phyloP scores from a whole-genome alignment of 148 eudicot species.

The Fallopia convolvulus region DNA sequence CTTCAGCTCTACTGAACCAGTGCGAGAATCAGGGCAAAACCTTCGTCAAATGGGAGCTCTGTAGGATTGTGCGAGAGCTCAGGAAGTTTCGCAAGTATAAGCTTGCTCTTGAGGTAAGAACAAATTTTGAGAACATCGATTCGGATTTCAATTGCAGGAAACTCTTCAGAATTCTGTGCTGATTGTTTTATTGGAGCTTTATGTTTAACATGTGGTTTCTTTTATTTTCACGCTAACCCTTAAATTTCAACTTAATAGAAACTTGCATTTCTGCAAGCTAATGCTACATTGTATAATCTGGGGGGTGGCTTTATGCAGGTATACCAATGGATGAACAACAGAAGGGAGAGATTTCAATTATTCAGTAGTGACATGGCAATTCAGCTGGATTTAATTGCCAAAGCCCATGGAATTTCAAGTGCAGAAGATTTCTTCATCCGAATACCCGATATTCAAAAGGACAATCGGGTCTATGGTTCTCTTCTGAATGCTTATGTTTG shows the following conservation, averaged over 20 bases:
- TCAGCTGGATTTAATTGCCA: slow-evolving; percentile 75
- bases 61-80: slow-evolving; percentile 62
- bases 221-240: background rate
- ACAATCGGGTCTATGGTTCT: slow-evolving; percentile 66
- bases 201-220: background rate
- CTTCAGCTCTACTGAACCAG: slow-evolving; percentile 45
- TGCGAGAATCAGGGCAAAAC: slow-evolving; percentile 53
- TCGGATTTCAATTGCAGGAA: background rate
- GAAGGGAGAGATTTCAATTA: slow-evolving; percentile 49
- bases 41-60: slow-evolving; percentile 77
- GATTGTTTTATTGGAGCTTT: background rate
- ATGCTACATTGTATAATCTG: background rate
- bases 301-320: slow-evolving; percentile 34
- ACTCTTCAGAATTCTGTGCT: background rate
- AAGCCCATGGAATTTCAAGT: slow-evolving; percentile 58
- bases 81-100: slow-evolving; percentile 48
- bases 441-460: slow-evolving; percentile 49
- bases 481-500: slow-evolving; percentile 79
- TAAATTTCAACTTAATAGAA: background rate
- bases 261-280: background rate
- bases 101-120: slow-evolving; percentile 74
- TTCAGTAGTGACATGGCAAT: slow-evolving; percentile 72
- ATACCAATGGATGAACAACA: slow-evolving; percentile 81
- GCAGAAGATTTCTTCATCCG: slow-evolving; percentile 75
- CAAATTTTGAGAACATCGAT: background rate